phyloP scores from a whole-genome alignment of 2,329 filamentous ascomycete species.

The Fusarium pseudograminearum region DNA sequence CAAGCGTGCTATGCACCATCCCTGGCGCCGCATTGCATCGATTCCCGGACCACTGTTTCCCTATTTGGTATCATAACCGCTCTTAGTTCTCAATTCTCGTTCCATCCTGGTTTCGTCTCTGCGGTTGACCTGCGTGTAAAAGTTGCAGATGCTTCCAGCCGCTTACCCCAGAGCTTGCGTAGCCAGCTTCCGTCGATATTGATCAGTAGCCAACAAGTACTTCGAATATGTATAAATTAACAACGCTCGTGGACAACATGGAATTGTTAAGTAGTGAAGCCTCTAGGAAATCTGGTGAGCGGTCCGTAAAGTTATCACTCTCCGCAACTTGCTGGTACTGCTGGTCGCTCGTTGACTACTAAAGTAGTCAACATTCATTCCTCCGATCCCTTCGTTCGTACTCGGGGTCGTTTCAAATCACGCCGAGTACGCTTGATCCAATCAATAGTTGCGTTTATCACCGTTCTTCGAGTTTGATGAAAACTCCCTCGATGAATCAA shows the following conservation, averaged over 20 bases:
- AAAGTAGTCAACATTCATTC: slow-evolving; percentile 11
- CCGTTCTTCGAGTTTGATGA: neutral
- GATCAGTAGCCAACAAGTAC: neutral
- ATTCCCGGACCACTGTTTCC: slow-evolving; percentile 45
- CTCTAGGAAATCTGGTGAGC: neutral
- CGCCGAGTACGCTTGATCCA: slow-evolving; percentile 2
- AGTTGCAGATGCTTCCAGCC: slow-evolving; percentile 35
- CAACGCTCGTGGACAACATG: slow-evolving; percentile 41
- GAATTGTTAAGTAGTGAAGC: slow-evolving; percentile 52
- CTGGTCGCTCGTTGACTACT: neutral
- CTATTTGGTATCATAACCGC: slow-evolving; percentile 43
- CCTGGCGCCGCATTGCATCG: slow-evolving; percentile 41
- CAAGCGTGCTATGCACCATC: slow-evolving; percentile 36
- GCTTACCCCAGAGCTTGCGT: slow-evolving; percentile 36
- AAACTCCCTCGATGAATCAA: neutral
- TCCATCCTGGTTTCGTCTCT: slow-evolving; percentile 41
- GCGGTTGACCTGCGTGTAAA: slow-evolving; percentile 37
- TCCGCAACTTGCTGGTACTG: neutral
- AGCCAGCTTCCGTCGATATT: slow-evolving; percentile 30
- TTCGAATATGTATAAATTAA: neutral
- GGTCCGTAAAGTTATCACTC: neutral
- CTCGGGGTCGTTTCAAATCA: slow-evolving; percentile 18
- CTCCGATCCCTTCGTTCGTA: slow-evolving; percentile 15
- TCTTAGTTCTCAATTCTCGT: slow-evolving; percentile 36
- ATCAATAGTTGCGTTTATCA: neutral